These are phyloP conservation scores for Caryocar brasiliense DNA, from an alignment of 441 rosid species.

Conservation along the genomic window DNA sequence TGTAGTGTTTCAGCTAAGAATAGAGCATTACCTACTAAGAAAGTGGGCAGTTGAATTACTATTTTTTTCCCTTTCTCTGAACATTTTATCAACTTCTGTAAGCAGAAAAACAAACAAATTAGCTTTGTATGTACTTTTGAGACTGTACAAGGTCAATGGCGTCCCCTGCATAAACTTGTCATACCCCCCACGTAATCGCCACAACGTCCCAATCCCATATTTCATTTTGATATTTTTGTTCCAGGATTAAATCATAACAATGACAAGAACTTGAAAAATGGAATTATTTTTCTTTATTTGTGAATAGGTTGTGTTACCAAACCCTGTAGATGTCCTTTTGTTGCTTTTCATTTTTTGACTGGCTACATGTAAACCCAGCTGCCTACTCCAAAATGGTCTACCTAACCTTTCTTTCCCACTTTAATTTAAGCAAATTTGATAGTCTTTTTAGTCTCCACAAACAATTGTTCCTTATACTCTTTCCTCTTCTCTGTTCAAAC, in stretches of 20 bases:
- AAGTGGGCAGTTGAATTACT: slow-evolving; percentile 64
- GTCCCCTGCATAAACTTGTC: slow-evolving; percentile 9
- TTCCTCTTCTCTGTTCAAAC: background rate
- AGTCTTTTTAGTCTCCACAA: background rate
- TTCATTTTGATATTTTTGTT: background rate
- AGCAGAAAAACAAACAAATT: no score
- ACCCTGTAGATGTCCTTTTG: slow-evolving; percentile 27
- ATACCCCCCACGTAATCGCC: slow-evolving; percentile 14
- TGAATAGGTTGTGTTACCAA: slow-evolving; percentile 30
- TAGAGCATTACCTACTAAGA: slow-evolving; percentile 23
- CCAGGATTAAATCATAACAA: background rate
- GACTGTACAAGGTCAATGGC: slow-evolving; percentile 21
- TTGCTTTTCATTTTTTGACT: slow-evolving; percentile 7
- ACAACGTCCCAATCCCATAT: background rate
- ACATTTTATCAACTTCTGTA: no score
- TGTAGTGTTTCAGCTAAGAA: slow-evolving; percentile 47
- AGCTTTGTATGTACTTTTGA: background rate
- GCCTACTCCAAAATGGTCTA: slow-evolving; percentile 18
- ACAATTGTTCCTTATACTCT: background rate
- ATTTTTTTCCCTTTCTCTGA: background rate
- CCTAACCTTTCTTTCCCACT: background rate
- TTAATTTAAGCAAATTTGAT: background rate
- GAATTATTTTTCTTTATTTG: background rate
- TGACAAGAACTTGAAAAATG: background rate
- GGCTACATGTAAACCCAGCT: slow-evolving; percentile 10